Base-by-base conservation (phyloP, 192 early-diverging fungal species). In the Kappamyces sp. region DNA sequence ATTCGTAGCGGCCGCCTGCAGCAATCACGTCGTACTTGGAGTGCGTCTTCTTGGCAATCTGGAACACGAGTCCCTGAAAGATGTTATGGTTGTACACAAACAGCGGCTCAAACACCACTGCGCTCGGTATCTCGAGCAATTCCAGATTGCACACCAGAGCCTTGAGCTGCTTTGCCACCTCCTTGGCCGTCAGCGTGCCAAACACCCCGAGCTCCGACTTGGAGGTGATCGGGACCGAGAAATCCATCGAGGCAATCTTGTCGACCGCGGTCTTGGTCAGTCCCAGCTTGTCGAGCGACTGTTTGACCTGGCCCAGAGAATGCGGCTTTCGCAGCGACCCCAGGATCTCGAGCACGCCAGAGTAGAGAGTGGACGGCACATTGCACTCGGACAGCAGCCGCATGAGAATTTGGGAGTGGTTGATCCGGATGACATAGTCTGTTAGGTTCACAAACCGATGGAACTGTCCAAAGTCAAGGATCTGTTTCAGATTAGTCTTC, bases 1-100 rank as follows among this genome's bases (percentile, higher is more conserved):
- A 66, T 66, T 90, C 85, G 60, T 90, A 88, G 15, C 85, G 76
- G 0, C 87, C 87, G 37, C 87, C 87, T 0, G 77, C 66, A 1
- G 87, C 87, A 47, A 90, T 62, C 9, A 88, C 73, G 50, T 87
- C 84, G n/a, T 67, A 66, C 48, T 69, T 64, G 2, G 66, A 65
- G 54, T 66, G 63, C 23, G 63, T 52, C 7, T 68, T 69, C 1
- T 66, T 60, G 49, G 70, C 76, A 47, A 87, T 64, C 63, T 88
- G 87, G 69, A 89, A 89, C 47, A 81, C 66, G 54, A 81, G 63
- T 0, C 74, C 79, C 69, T 77, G 48, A 62, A 86, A 87, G 59
- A 84, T 80, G 34, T 60, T 41, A 32, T 74, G 70, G 50, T 87
- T 77, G 60, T 84, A 78, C 60, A 77, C 73, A 32, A 87, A 72